These are phyloP conservation scores for Amauroascus verrucosus DNA, from an alignment of 2,329 filamentous ascomycete genomes.

Conservation along the genomic window DNA sequence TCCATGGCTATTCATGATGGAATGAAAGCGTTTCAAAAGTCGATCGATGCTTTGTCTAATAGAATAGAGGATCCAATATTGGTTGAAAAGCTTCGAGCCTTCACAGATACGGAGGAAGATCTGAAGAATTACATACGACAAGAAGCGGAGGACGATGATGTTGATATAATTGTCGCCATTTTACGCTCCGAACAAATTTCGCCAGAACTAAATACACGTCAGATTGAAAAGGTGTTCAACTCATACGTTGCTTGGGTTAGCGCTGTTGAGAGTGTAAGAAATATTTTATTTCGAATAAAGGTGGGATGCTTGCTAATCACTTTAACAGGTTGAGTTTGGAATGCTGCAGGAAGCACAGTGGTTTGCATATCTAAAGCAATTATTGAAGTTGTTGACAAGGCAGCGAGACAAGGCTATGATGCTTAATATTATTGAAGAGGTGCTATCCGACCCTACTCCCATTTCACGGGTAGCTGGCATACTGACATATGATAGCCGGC, in stretches of 20 bases:
- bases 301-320: slow-evolving; percentile 1
- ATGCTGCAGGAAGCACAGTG: slow-evolving; percentile 81
- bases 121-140: slow-evolving; percentile 63
- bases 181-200: slow-evolving; percentile 66
- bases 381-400: slow-evolving; percentile 81
- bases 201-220: slow-evolving; percentile 59
- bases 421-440: slow-evolving; percentile 84
- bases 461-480: background rate
- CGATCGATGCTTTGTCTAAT: slow-evolving; percentile 63
- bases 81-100: slow-evolving; percentile 69
- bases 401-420: slow-evolving; percentile 97
- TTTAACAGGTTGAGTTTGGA: slow-evolving; percentile 58
- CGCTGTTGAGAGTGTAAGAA: slow-evolving; percentile 66
- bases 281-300: background rate
- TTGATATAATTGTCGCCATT: slow-evolving; percentile 79
- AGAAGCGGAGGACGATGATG: slow-evolving; percentile 61
- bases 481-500: slow-evolving; percentile 48
- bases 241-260: slow-evolving; percentile 94
- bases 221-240: slow-evolving; percentile 80
- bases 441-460: slow-evolving; percentile 17
- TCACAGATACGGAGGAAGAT: slow-evolving; percentile 63
- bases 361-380: slow-evolving; percentile 89
- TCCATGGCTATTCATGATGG: slow-evolving; percentile 84
- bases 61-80: slow-evolving; percentile 77
- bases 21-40: slow-evolving; percentile 73